phyloP scores from a whole-genome alignment of 257 asterid genomes.

The Gardenia jasminoides region DNA sequence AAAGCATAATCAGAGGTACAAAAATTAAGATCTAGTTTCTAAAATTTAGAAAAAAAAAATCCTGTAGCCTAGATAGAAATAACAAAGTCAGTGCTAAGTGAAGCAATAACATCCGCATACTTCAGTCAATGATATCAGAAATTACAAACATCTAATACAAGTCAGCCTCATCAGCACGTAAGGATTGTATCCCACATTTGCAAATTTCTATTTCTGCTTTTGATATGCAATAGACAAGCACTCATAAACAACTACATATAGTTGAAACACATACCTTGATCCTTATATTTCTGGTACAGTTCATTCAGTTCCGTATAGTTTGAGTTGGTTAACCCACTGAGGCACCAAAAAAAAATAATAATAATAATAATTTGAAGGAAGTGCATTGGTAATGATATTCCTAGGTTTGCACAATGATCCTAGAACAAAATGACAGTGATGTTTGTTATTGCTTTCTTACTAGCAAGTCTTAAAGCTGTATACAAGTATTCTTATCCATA shows the following conservation, averaged over 20 bases:
- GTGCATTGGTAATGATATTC: too few species aligned
- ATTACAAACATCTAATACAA: neutral
- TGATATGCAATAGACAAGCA: neutral
- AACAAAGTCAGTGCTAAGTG: neutral
- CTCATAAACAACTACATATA: neutral
- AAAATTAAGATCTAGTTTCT: neutral
- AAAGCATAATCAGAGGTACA: neutral
- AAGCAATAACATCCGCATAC: neutral
- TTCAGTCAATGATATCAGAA: neutral
- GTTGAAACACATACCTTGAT: constrained; percentile 23
- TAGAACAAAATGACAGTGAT: neutral
- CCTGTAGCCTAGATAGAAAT: neutral
- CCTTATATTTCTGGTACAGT: constrained; percentile 36
- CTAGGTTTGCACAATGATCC: too few species aligned
- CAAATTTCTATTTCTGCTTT: neutral
- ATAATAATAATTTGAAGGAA: neutral
- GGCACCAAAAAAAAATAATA: neutral
- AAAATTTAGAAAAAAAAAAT: neutral
- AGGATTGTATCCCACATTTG: neutral
- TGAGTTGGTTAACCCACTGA: constrained; percentile 33
- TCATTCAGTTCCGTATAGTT: constrained; percentile 31
- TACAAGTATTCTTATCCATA: neutral
- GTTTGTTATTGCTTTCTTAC: neutral
- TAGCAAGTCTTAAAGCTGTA: neutral
- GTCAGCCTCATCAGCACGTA: neutral